A percentile compares a stretch with the other conserved stretches of the same genome.
Evolutionary conservation across 1,284 basidiomycete genomes (phyloP).

Genomic region (Stygiomarasmius scandens): DNA sequence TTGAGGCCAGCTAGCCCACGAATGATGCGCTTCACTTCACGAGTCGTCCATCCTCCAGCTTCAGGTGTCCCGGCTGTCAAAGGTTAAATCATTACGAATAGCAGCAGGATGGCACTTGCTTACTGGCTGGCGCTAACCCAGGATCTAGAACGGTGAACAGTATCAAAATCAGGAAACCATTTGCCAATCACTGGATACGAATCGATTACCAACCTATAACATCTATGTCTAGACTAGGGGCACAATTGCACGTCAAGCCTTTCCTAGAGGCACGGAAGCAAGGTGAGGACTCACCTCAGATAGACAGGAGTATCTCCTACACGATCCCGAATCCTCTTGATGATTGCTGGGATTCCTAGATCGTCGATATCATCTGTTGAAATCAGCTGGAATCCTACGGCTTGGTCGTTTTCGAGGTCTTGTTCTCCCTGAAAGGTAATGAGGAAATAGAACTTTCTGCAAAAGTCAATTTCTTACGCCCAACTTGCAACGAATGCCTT

Average conservation of each 20-base stretch:
- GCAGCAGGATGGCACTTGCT: slow-evolving; percentile 25
- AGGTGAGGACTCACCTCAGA: slow-evolving; percentile 50
- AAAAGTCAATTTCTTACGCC: slow-evolving; percentile 39
- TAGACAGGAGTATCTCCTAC: slow-evolving; percentile 76
- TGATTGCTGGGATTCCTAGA: slow-evolving; percentile 61
- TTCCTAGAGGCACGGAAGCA: slow-evolving; percentile 8
- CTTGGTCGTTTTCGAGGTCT: slow-evolving; percentile 65
- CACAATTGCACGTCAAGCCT: slow-evolving; percentile 8
- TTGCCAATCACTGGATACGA: neutral
- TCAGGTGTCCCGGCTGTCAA: slow-evolving; percentile 80
- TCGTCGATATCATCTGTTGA: slow-evolving; percentile 80
- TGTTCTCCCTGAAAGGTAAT: slow-evolving; percentile 45
- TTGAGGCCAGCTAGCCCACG: slow-evolving; percentile 78
- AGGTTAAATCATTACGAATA: neutral
- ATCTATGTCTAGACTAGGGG: slow-evolving; percentile 71
- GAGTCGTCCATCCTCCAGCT: slow-evolving; percentile 80
- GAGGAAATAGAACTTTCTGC: neutral
- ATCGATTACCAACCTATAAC: slow-evolving; percentile 57
- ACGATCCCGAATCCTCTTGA: slow-evolving; percentile 61
- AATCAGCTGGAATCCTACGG: slow-evolving; percentile 71
- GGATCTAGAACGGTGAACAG: slow-evolving; percentile 54
- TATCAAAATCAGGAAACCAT: neutral
- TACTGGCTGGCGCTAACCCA: slow-evolving; percentile 77
- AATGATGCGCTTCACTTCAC: slow-evolving; percentile 78
- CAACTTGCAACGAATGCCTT: slow-evolving; percentile 67